These are phyloP conservation scores for Wickerhamiella vanderwaltii DNA, from an alignment of 805 yeast species.

Conservation along the genomic window DNA sequence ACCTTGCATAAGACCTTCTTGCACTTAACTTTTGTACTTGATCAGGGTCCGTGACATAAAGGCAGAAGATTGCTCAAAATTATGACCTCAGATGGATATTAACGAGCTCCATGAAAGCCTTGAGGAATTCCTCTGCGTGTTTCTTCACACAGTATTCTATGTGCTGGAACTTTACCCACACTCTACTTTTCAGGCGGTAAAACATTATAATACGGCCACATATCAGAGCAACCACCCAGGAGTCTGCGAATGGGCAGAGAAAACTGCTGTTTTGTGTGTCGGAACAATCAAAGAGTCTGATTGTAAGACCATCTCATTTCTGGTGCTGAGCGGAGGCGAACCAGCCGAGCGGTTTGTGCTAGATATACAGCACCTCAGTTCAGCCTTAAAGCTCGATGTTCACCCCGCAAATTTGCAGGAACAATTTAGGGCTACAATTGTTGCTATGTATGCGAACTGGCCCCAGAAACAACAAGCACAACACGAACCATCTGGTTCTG, in stretches of 20 bases:
- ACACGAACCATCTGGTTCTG: no score
- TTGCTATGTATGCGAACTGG: neutral
- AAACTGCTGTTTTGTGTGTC: slow-evolving; percentile 29
- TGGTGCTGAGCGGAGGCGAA: slow-evolving; percentile 29
- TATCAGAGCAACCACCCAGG: slow-evolving; percentile 37
- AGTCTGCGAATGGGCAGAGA: slow-evolving; percentile 34
- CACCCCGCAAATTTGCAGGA: slow-evolving; percentile 10
- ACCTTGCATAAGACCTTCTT: no score
- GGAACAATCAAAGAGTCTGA: slow-evolving; percentile 1
- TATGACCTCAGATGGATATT: slow-evolving; percentile 14
- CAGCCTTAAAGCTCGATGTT: slow-evolving; percentile 18
- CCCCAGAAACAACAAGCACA: neutral
- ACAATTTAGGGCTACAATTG: slow-evolving; percentile 16
- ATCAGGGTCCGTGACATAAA: no score
- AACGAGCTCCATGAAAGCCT: slow-evolving; percentile 25
- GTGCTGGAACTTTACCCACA: slow-evolving; percentile 42
- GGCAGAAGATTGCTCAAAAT: no score
- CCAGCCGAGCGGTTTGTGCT: slow-evolving; percentile 33
- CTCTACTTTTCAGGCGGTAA: slow-evolving; percentile 35
- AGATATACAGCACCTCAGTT: slow-evolving; percentile 25
- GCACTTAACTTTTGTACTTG: no score
- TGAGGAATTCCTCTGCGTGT: slow-evolving; percentile 39
- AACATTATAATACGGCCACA: slow-evolving; percentile 35
- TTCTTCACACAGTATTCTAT: slow-evolving; percentile 45
- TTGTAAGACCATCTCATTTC: slow-evolving; percentile 21